phyloP scores from a whole-genome alignment of 345 rosid species.

The Dipteronia sinensis region DNA sequence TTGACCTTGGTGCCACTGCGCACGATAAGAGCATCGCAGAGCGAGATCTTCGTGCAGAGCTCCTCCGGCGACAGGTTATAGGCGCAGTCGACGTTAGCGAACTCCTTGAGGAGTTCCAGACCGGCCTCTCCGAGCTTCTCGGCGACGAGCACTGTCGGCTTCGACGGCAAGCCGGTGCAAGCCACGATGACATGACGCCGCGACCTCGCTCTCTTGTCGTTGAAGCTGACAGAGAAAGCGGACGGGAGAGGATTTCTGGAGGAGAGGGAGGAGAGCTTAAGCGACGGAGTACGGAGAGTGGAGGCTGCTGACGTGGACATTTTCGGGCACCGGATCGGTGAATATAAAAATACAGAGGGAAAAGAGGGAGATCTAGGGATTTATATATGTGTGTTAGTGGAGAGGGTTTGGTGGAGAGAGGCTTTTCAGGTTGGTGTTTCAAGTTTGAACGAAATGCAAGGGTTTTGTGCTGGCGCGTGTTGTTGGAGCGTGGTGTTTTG shows the following conservation, averaged over 20 bases:
- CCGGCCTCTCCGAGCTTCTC: conserved; percentile 91
- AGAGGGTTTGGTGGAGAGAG: background rate
- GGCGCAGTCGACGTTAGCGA: conserved; percentile 76
- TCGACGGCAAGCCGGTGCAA: conserved; percentile 43
- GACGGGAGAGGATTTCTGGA: conserved; percentile 31
- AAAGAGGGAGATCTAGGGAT: conserved; percentile 21
- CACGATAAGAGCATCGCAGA: conserved; percentile 82
- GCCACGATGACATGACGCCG: conserved; percentile 28
- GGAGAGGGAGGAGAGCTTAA: conserved; percentile 34
- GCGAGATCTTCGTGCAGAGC: conserved; percentile 90
- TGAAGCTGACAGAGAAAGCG: conserved; percentile 29
- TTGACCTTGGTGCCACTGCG: conserved; percentile 80
- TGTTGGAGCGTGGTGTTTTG: background rate
- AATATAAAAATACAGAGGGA: conserved; percentile 9
- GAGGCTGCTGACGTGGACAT: conserved; percentile 32
- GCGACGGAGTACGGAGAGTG: conserved; percentile 33
- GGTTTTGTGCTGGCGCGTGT: conserved; percentile 10
- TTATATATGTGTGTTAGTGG: conserved; percentile 6
- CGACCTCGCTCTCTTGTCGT: conserved; percentile 23
- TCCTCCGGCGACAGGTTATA: conserved; percentile 85
- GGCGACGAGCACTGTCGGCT: conserved; percentile 79
- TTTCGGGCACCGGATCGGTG: background rate
- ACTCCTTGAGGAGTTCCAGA: conserved; percentile 52
- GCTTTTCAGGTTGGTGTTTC: no score
- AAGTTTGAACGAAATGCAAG: background rate